These are phyloP conservation scores for Globisporangium mamillatum DNA, from an alignment of 352 stramenopile species.

Conservation along the genomic window DNA sequence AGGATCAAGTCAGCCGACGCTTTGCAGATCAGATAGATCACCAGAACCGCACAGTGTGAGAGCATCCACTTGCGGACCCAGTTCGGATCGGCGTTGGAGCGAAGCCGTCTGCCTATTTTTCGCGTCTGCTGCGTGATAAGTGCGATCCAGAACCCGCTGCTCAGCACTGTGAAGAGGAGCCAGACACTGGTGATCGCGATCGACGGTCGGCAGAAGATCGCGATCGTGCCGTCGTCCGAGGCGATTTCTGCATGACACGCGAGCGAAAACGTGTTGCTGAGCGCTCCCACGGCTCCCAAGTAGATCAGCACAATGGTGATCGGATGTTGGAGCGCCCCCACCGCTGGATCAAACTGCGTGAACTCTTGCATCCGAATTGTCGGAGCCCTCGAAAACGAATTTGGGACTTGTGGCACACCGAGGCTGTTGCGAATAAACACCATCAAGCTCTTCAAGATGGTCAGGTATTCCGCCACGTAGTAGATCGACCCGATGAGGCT, in stretches of 20 bases:
- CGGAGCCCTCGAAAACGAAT: too few relatives aligned
- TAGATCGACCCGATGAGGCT: slow-evolving; percentile 32
- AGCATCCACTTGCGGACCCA: slow-evolving; percentile 28
- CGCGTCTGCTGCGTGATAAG: slow-evolving; percentile 34
- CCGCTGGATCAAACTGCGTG: slow-evolving; percentile 2
- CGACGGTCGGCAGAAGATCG: slow-evolving; percentile 31
- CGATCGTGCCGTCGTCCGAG: slow-evolving; percentile 26
- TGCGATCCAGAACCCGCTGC: slow-evolving; percentile 38
- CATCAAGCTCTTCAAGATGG: slow-evolving; percentile 13
- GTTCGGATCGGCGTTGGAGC: slow-evolving; percentile 20
- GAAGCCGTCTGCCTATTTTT: slow-evolving; percentile 24
- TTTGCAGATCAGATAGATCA: slow-evolving; percentile 34
- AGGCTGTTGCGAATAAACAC: slow-evolving; percentile 8
- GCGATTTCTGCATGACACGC: slow-evolving; percentile 29
- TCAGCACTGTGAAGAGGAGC: slow-evolving; percentile 35
- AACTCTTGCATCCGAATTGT: slow-evolving; percentile 5
- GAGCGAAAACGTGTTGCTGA: slow-evolving; percentile 47
- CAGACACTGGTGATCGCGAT: slow-evolving; percentile 30
- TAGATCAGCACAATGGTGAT: slow-evolving; percentile 36
- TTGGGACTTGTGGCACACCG: not conserved
- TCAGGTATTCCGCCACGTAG: slow-evolving; percentile 35
- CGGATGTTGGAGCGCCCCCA: slow-evolving; percentile 32
- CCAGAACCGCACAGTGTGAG: slow-evolving; percentile 17
- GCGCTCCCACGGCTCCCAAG: slow-evolving; percentile 31
- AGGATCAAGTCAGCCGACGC: slow-evolving; percentile 21